Evolutionary conservation across 2,329 filamentous ascomycete genomes (phyloP).

Genomic region (Aspergillus calidoustus): DNA sequence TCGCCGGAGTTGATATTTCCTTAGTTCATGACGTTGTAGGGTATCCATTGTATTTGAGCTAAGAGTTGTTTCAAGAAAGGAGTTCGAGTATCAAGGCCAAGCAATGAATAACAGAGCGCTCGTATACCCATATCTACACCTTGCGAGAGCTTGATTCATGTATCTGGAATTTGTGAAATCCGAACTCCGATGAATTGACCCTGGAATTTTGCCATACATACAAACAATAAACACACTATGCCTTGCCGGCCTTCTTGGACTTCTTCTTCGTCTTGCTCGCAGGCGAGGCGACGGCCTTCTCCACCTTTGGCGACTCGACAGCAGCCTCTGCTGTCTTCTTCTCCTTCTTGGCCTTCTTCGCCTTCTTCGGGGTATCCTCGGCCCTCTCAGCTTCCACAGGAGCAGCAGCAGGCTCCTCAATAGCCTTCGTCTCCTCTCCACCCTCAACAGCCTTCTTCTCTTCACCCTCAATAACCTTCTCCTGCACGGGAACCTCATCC

Average conservation of each 20-base stretch:
- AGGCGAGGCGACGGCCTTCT: conserved; percentile 26
- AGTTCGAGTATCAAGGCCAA: too few species aligned
- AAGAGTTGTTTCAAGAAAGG: too few species aligned
- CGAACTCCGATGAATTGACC: conserved; percentile 16
- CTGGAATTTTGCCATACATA: conserved; percentile 6
- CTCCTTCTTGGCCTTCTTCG: conserved; percentile 37
- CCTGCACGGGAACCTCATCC: conserved; percentile 55
- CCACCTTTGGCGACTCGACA: conserved; percentile 17
- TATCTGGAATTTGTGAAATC: too few species aligned
- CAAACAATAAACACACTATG: conserved; percentile 11
- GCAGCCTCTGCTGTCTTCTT: conserved; percentile 28
- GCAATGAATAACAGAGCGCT: too few species aligned
- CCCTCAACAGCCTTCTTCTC: conserved; percentile 38
- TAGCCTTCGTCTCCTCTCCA: conserved; percentile 32
- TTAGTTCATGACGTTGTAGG: too few species aligned
- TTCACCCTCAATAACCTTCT: conserved; percentile 41
- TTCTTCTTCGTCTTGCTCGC: conserved; percentile 27
- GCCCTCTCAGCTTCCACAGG: conserved; percentile 32
- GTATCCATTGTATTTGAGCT: too few species aligned
- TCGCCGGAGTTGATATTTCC: too few species aligned
- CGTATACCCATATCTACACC: too few species aligned
- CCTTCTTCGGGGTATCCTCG: conserved; percentile 36
- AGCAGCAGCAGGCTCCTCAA: conserved; percentile 33
- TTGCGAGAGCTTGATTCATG: too few species aligned
- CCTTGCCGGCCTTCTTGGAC: conserved; percentile 38